Evolutionary conservation across 352 stramenopile genomes (phyloP).

Genomic region (Pythium folliculosum): DNA sequence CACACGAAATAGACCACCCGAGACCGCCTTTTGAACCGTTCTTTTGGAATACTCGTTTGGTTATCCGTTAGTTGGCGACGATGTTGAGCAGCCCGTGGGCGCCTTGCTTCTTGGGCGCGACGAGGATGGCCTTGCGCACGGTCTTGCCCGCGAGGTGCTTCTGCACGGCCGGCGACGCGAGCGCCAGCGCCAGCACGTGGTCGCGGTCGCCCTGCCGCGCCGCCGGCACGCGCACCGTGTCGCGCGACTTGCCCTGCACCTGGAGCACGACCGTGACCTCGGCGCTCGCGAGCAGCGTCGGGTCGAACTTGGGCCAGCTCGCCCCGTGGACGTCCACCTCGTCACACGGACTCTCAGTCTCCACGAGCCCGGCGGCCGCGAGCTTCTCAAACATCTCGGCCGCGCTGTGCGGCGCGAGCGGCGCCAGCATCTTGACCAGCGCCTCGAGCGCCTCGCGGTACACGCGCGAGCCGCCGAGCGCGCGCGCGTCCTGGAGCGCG

Average conservation of each 20-base stretch:
- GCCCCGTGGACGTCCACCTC: slow-evolving; percentile 49
- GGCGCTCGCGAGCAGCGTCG: slow-evolving; percentile 53
- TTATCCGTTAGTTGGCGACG: slow-evolving; percentile 36
- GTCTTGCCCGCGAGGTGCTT: slow-evolving; percentile 66
- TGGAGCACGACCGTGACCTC: slow-evolving; percentile 85
- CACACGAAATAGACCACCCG: no score
- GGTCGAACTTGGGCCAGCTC: slow-evolving; percentile 64
- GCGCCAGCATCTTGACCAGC: slow-evolving; percentile 78
- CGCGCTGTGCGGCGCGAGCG: slow-evolving; percentile 75
- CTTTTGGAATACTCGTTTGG: neutral
- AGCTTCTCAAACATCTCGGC: slow-evolving; percentile 79
- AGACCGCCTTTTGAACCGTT: no score
- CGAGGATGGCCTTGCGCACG: slow-evolving; percentile 75
- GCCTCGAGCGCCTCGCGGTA: slow-evolving; percentile 60
- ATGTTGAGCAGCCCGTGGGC: slow-evolving; percentile 80
- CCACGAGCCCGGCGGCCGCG: slow-evolving; percentile 31
- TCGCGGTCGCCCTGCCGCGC: slow-evolving; percentile 57
- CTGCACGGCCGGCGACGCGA: slow-evolving; percentile 57
- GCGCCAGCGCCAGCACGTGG: slow-evolving; percentile 58
- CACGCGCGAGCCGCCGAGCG: slow-evolving; percentile 36
- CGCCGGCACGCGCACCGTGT: slow-evolving; percentile 65
- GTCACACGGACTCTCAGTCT: slow-evolving; percentile 24
- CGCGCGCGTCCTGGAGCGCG: slow-evolving; percentile 54
- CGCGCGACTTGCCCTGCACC: slow-evolving; percentile 74
- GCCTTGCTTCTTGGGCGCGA: slow-evolving; percentile 81